Evolutionary conservation across 129 eudicot genomes (phyloP).

Genomic region (Solidago caesia): DNA sequence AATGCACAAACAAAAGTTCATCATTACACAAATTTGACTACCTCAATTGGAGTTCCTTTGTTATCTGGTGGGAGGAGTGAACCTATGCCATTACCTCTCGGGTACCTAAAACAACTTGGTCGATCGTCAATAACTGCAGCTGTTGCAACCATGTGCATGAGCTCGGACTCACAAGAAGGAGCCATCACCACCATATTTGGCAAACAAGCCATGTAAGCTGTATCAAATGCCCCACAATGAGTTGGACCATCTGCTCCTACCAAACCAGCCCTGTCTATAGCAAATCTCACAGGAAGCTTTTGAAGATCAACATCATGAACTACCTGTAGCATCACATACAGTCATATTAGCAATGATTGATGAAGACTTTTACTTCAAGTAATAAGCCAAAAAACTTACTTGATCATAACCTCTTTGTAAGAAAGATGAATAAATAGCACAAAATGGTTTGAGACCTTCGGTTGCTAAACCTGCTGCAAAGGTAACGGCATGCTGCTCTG

Average conservation of each 20-base stretch:
- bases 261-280: conserved; percentile 66
- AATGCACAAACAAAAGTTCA: not conserved
- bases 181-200: conserved; percentile 84
- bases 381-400: conserved; percentile 25
- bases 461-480: conserved; percentile 73
- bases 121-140: conserved; percentile 66
- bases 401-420: conserved; percentile 75
- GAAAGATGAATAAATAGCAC: conserved; percentile 66
- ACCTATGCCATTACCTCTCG: conserved; percentile 71
- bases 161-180: conserved; percentile 60
- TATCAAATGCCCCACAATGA: conserved; percentile 73
- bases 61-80: conserved; percentile 42
- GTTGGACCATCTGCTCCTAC: conserved; percentile 78
- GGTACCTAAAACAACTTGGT: conserved; percentile 69
- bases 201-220: conserved; percentile 68
- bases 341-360: not conserved
- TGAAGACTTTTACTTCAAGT: not conserved
- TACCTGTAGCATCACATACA: conserved; percentile 33
- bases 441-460: conserved; percentile 70
- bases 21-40: conserved; percentile 9
- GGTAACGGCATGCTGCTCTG: conserved; percentile 71
- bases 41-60: conserved; percentile 64
- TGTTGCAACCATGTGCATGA: conserved; percentile 69
- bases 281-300: conserved; percentile 62
- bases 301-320: conserved; percentile 78